Evolutionary conservation across 768 basidiomycete genomes (phyloP), one percentile per base, ranked within the genome.

Genomic region (Pleurotus djamor): DNA sequence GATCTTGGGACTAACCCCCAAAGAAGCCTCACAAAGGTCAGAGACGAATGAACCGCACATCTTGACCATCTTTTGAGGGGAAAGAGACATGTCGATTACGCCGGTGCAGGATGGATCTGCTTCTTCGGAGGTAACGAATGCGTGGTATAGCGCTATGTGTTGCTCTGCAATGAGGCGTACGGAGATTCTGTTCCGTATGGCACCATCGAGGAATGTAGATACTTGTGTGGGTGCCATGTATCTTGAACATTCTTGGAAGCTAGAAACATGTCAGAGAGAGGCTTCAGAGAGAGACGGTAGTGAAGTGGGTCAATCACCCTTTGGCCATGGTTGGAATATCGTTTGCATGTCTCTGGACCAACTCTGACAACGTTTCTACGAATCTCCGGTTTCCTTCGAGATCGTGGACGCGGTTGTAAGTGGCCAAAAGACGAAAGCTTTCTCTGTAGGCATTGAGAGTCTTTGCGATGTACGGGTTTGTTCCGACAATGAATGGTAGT

Each of bases 321-420:
- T 93, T 94, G 3, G 94, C 93, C 83, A 96, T 84, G 12, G 88
- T 89, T 0, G 93, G 93, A 52, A 96, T 92, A 69, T 96, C 94
- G 71, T 95, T 89, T 1, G 89, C 82, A 68, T 96, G 94, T 56
- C 81, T 79, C 60, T 84, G 83, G 3, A 96, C 92, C 16, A 96
- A 73, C 37, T 79, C 77, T 45, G 85, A 83, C n/a, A 96, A 77
- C 61, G 85, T 79, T 52, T 82, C 78, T 0, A 87, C 83, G 64
- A 95, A 94, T 13, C 71, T 69, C 4, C 77, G 76, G 63, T 95
- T 96, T 61, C 92, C 87, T 57, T 84, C 80, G 28, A 92, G 75
- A 16, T 79, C 87, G 34, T 74, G 82, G 57, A 94, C 83, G 1
- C 78, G 74, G 5, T 87, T 84, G 67, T 91, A 84, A 17, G 79